Evolutionary conservation across 768 basidiomycete genomes (phyloP), one percentile per base, ranked within the genome.

Genomic region (Tubosaeta sp.): DNA sequence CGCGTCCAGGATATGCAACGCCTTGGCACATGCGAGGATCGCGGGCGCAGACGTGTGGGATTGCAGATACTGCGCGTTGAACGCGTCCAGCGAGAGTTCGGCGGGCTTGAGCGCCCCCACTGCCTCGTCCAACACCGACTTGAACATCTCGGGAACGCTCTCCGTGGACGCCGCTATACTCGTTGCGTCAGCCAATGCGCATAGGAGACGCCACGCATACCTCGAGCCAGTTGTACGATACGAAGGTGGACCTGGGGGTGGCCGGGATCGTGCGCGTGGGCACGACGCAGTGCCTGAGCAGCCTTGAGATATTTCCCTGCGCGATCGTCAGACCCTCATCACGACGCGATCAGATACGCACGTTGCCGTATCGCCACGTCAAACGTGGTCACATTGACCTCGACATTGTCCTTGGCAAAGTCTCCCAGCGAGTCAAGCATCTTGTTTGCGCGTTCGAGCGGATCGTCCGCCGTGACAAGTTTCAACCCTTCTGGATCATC

Each of bases 401-500:
- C 83, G 10, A 90, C 68, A 42, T 82, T 74, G 3, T 74, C 64
- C 12, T 70, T 66, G 0, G 76, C 78, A 16, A 83, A 71, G 6
- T 71, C 74, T 9, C 75, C 72, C 3, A 97, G 66, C 3, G 87
- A 87, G 21, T 69, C 71, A 22, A 95, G 72, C 18, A 90, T 63
- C 61, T 87, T 89, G 44, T 78, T 75, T 0, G 94, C 93, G 14
- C 79, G 79, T 40, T 89, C 90, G 5, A 97, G 74, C 3, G 83
- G 81, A 49, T 88, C 84, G 1, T 80, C 56, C 16, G 76, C 73
- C 24, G 73, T 67, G 29, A 93, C 69, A 5, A 93, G 71, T 60
- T 89, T 86, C 40, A 78, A 61, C 21, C 94, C 95, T 18, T 87
- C 83, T 0, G 90, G 89, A 63, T 95, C 94, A 3, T 91, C 88